Base-by-base conservation (phyloP, 495 filamentous ascomycete species). In the Bacidia rubella region DNA sequence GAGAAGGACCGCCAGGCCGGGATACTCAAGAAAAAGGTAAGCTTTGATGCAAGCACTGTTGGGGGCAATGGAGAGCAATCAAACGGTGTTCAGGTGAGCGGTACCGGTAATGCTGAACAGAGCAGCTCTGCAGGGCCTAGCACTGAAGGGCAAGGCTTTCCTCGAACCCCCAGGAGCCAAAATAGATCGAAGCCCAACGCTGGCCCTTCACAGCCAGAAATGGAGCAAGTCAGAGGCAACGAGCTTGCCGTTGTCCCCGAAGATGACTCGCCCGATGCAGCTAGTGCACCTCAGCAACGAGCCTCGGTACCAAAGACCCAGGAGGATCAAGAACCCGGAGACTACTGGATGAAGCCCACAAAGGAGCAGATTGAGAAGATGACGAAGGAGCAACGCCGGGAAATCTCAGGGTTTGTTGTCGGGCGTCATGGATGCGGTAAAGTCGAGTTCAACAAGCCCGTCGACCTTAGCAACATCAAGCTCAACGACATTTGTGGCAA, bases 261-360 rank as follows among this genome's bases (percentile, higher is more conserved):
- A 61, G 77, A 89, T 61, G 74, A 70, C 52, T 59, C 65, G 39
- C 65, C 67, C 2, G 70, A 70, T 38, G 52, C 65, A 26, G 66
- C 70, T 20, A 55, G 65, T 19, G 61, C 63, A 22, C 62, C 73
- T 4, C 57, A 52, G n/a, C 49, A 60, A 53, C 57, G 64, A 22
- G 66, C 66, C 17, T 52, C 62, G 26, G 20, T 67, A 0, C 63
- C 65, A 50, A 58, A 60, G 27, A 65, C 69, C 22, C 66, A 66
- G 4, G 63, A 58, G 17, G 79, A 84, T 51, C 79, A 77, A 40
- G 70, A 76, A 27, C 73, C 79, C 20, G 87, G 87, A 54, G 70
- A 75, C 2, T 98, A 98, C 68, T 96, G 79, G 79, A 93, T 89
- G 81, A 74, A 72, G 39, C 92, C 92, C 9, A 71, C 72, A 2